These are phyloP conservation scores for Xylaria sp. DNA, from an alignment of 2,329 filamentous ascomycete species.

Conservation along the genomic window DNA sequence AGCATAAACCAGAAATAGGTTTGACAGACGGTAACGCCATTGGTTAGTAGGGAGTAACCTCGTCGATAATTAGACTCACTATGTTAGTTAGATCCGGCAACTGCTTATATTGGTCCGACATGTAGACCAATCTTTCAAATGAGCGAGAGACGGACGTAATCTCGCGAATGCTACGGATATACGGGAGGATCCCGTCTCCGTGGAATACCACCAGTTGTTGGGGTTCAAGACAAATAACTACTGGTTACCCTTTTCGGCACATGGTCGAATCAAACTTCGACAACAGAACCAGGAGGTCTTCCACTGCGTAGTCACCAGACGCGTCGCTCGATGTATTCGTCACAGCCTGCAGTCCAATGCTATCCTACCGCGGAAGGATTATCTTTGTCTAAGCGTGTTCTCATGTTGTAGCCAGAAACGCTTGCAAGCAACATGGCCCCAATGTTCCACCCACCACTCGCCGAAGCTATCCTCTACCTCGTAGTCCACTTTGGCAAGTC, in stretches of 20 bases:
- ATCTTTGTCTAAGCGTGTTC: conserved; percentile 74
- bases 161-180: conserved; percentile 12
- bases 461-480: conserved; percentile 90
- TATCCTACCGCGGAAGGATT: conserved; percentile 11
- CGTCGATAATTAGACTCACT: conserved; percentile 12
- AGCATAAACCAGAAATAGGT: conserved; percentile 3
- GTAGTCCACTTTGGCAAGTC: conserved; percentile 78
- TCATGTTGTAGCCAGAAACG: conserved; percentile 89
- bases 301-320: conserved; percentile 3
- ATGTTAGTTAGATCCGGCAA: conserved; percentile 13
- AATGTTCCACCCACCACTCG: conserved; percentile 95
- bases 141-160: neutral
- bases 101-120: neutral
- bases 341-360: conserved; percentile 20
- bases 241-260: neutral
- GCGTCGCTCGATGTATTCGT: conserved; percentile 15
- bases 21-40: conserved; percentile 12
- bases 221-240: neutral
- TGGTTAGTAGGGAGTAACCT: conserved; percentile 16
- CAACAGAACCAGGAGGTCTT: conserved; percentile 1
- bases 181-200: neutral
- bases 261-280: conserved; percentile 8
- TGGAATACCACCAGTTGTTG: neutral
- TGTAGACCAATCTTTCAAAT: neutral
- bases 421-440: conserved; percentile 82